A percentile compares a stretch with the other conserved stretches of the same genome.
Evolutionary conservation across 2,329 filamentous ascomycete species (phyloP).

Genomic region (Venturia pyrina): DNA sequence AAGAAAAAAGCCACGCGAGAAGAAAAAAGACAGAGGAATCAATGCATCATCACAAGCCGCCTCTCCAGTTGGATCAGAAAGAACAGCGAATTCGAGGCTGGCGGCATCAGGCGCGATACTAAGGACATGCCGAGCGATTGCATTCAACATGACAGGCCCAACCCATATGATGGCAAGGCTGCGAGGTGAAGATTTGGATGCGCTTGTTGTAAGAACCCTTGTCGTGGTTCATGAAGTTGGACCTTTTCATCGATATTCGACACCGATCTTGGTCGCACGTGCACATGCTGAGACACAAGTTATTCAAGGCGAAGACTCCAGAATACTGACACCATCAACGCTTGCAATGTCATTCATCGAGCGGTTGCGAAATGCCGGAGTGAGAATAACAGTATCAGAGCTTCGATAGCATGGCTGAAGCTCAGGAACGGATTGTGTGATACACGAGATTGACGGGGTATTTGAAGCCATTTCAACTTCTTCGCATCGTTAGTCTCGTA

Average conservation of each 20-base stretch:
- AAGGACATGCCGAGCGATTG: constrained; percentile 59
- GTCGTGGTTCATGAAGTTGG: constrained; percentile 54
- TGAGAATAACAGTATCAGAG: not conserved
- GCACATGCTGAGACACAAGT: constrained; percentile 48
- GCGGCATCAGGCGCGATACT: constrained; percentile 18
- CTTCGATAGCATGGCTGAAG: not conserved
- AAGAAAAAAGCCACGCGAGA: constrained; percentile 19
- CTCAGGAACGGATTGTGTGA: not conserved
- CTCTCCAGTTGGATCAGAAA: constrained; percentile 27
- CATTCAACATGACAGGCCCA: constrained; percentile 50
- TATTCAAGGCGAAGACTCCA: not conserved
- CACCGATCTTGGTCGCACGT: constrained; percentile 53
- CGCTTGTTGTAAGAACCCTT: constrained; percentile 40
- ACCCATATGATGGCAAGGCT: not conserved
- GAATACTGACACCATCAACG: not conserved
- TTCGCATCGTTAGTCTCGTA: not conserved
- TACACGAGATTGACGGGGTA: no score
- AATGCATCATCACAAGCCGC: constrained; percentile 33
- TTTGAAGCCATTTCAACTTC: not conserved
- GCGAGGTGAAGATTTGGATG: not conserved
- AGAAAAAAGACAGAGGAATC: constrained; percentile 31
- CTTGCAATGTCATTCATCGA: not conserved
- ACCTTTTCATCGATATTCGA: constrained; percentile 54
- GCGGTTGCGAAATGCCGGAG: not conserved
- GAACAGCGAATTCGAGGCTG: constrained; percentile 18